Evolutionary conservation across 78 protist species (phyloP).

Genomic region (Polysphondylium violaceum): DNA sequence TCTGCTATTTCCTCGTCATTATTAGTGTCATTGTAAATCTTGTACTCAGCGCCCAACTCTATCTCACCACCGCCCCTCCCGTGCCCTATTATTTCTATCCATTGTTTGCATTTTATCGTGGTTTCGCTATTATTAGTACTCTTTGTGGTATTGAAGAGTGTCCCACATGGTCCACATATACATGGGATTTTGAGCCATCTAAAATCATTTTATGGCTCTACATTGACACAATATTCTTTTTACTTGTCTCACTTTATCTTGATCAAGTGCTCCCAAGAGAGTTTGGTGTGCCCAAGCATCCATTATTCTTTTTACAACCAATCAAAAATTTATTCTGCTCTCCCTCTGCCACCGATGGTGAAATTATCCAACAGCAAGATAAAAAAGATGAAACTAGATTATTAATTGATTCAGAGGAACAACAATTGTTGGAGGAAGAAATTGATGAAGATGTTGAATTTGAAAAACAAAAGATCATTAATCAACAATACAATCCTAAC

Average conservation of each 20-base stretch:
- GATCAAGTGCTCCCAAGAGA: constrained; percentile 86
- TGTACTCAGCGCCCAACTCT: constrained; percentile 27
- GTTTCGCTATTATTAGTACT: constrained; percentile 42
- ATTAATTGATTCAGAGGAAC: not conserved
- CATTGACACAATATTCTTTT: constrained; percentile 71
- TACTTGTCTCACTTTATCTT: constrained; percentile 79
- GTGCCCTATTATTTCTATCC: constrained; percentile 52
- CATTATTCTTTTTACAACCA: constrained; percentile 69
- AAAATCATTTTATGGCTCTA: constrained; percentile 56
- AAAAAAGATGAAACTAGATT: not conserved
- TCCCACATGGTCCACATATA: constrained; percentile 34
- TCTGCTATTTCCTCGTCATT: constrained; percentile 78
- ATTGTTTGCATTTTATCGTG: constrained; percentile 81
- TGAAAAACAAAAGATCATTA: not conserved
- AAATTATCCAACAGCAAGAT: too few species aligned
- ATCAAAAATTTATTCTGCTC: not conserved
- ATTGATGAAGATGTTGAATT: constrained; percentile 50
- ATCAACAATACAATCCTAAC: not conserved
- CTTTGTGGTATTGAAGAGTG: constrained; percentile 53
- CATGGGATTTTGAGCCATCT: constrained; percentile 55
- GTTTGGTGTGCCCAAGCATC: constrained; percentile 80
- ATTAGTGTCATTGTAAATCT: constrained; percentile 62
- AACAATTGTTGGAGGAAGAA: not conserved
- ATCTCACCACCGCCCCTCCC: constrained; percentile 3
- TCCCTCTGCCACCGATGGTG: not conserved